Base-by-base conservation (phyloP, 345 rosid genomes). In the Euclidium syriacum region DNA sequence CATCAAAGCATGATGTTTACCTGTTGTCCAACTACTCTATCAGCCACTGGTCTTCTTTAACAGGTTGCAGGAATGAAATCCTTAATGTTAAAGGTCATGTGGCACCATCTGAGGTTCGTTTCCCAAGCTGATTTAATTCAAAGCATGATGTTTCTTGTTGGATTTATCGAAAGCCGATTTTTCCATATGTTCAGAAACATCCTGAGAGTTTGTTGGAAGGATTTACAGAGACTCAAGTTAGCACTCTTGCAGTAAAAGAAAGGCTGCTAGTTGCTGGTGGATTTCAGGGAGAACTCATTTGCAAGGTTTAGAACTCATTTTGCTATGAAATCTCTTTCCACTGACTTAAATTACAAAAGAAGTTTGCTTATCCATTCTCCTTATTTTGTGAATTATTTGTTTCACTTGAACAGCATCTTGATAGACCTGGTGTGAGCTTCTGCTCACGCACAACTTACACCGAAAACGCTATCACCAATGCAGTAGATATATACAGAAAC, bases 381-480 rank as follows among this genome's bases (percentile, higher is more conserved):
- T 17, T 10, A 24, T 42, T 43, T 19, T 35, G 49, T 53, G 41
- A 17, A 27, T 52, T 20, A 50, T 24, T n/a, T 39, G 41, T 48
- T 35, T 68, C 17, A 24, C 20, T 19, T 46, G 15, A 30, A 53
- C 81, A 92, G 97, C 78, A 77, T 76, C 74, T 89, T 52, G 97
- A 87, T 76, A 81, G 95, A 60, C 90, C 84, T 38, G 99, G 97
- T 58, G 75, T 89, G 33, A 85, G 87, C 79, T 92, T 82, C 77
- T 89, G 98, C 72, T 81, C 83, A 47, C 80, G 96, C 62, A 82
- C 96, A 70, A 87, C 97, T 52, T 77, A 84, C 71, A 90, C 86
- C 27, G 96, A 94, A 54, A 90, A 94, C 64, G 97, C 96, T 6
- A 87, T 94, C 67, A 90, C 96, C 39, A 94, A 90, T 70, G 96